Evolutionary conservation across 768 basidiomycete species (phyloP).

Genomic region (Suillus hirtellus): DNA sequence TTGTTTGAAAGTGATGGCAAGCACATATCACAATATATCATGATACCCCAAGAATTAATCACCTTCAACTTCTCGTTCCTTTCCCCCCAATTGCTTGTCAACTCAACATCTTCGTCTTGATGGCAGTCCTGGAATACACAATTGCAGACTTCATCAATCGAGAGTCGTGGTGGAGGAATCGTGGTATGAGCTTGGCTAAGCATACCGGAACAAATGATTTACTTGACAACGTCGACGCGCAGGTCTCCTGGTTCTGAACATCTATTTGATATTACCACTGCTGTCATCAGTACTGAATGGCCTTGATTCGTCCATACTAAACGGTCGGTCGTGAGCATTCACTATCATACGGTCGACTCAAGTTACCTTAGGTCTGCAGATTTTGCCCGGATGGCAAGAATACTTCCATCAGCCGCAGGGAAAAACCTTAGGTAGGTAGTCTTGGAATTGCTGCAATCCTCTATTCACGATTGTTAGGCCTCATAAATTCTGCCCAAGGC

Average conservation of each 20-base stretch:
- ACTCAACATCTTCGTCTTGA: conserved; percentile 17
- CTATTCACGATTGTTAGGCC: conserved; percentile 37
- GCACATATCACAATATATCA: conserved; percentile 1
- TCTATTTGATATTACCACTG: conserved; percentile 62
- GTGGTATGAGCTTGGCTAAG: conserved; percentile 39
- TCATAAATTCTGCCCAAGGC: conserved; percentile 66
- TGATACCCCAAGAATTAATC: conserved; percentile 1
- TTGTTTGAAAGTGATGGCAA: conserved; percentile 1
- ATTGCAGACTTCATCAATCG: conserved; percentile 59
- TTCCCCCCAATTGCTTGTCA: background rate
- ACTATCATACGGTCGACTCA: conserved; percentile 29
- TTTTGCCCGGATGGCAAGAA: conserved; percentile 61
- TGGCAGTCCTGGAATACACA: conserved; percentile 48
- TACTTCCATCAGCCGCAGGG: conserved; percentile 56
- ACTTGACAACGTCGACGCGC: background rate
- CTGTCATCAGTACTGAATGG: conserved; percentile 68
- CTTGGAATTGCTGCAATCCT: background rate
- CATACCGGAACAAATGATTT: too few relatives aligned
- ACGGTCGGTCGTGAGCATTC: conserved; percentile 34
- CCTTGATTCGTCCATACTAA: conserved; percentile 66
- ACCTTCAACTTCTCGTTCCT: background rate
- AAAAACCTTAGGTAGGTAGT: conserved; percentile 44
- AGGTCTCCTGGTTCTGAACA: conserved; percentile 61
- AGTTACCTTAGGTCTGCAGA: conserved; percentile 55
- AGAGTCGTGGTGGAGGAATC: conserved; percentile 63